These are phyloP conservation scores for Saussurea involucrata DNA, from an alignment of 129 eudicot genomes.

Conservation along the genomic window DNA sequence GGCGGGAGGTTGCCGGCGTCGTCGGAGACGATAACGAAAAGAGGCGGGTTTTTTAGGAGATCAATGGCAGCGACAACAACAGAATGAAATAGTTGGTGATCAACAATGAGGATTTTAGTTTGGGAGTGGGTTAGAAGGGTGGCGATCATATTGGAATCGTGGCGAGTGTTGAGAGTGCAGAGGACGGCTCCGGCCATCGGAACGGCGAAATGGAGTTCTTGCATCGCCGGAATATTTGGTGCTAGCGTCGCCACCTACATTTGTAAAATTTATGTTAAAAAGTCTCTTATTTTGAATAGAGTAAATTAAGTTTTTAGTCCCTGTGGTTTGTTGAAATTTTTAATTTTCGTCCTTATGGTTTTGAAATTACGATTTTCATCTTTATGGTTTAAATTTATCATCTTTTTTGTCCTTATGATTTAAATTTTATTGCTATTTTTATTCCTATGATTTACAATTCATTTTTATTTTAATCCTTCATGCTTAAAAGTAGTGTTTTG, in stretches of 20 bases:
- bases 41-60: slow-evolving; percentile 40
- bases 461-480: too few relatives aligned
- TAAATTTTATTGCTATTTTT: too few relatives aligned
- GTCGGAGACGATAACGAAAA: slow-evolving; percentile 47
- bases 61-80: slow-evolving; percentile 53
- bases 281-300: too few relatives aligned
- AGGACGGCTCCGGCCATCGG: slow-evolving; percentile 95
- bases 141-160: slow-evolving; percentile 60
- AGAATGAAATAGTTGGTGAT: slow-evolving; percentile 46
- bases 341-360: too few relatives aligned
- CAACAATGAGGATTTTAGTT: slow-evolving; percentile 73
- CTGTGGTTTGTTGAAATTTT: too few relatives aligned
- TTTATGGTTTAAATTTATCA: too few relatives aligned
- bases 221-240: slow-evolving; percentile 91
- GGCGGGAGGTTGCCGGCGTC: neutral
- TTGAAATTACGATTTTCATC: too few relatives aligned
- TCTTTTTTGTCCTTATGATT: too few relatives aligned
- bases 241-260: slow-evolving; percentile 73
- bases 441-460: too few relatives aligned
- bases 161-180: slow-evolving; percentile 77
- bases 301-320: too few relatives aligned
- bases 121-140: slow-evolving; percentile 61
- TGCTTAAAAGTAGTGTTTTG: too few relatives aligned
- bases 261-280: neutral
- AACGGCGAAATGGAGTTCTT: slow-evolving; percentile 89